A percentile compares a stretch with the other conserved stretches of the same genome.
Evolutionary conservation across 345 rosid genomes (phyloP).

Genomic region (Pistacia vera): DNA sequence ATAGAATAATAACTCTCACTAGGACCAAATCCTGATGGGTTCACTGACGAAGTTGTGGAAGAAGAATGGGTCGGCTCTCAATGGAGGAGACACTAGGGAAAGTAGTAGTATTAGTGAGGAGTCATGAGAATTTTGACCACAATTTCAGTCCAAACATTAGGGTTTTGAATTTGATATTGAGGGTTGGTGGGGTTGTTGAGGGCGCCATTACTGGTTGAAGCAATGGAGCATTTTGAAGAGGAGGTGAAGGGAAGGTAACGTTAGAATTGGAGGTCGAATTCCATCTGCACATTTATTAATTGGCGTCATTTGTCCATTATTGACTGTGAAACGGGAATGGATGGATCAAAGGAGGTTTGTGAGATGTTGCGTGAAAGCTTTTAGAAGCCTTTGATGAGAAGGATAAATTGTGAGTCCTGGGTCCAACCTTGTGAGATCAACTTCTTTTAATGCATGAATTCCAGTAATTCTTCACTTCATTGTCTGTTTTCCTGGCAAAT

Average conservation of each 20-base stretch:
- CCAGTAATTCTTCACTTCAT: conserved; percentile 82
- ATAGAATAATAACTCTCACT: conserved; percentile 21
- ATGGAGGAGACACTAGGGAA: conserved; percentile 21
- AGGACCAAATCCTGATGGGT: conserved; percentile 16
- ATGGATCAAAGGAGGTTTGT: conserved; percentile 15
- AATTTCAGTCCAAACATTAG: conserved; percentile 14
- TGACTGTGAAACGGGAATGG: conserved; percentile 23
- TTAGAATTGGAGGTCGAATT: conserved; percentile 21
- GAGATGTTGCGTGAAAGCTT: conserved; percentile 22
- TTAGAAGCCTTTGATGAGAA: conserved; percentile 29
- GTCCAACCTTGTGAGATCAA: conserved; percentile 54
- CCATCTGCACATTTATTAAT: conserved; percentile 5
- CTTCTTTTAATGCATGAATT: conserved; percentile 77
- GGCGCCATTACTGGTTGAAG: conserved; percentile 5
- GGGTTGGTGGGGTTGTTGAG: conserved; percentile 5
- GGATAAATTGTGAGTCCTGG: conserved; percentile 51
- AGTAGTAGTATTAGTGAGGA: not conserved
- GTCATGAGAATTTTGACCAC: conserved; percentile 22
- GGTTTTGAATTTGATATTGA: conserved; percentile 22
- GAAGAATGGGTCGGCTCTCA: conserved; percentile 21
- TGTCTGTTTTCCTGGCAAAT: conserved; percentile 75
- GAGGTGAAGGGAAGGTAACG: conserved; percentile 11
- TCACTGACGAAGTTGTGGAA: conserved; percentile 20
- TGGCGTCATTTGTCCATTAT: conserved; percentile 5
- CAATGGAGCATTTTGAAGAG: conserved; percentile 5